Evolutionary conservation across 2,329 filamentous ascomycete genomes (phyloP).

Genomic region (Fusarium fujikuroi): DNA sequence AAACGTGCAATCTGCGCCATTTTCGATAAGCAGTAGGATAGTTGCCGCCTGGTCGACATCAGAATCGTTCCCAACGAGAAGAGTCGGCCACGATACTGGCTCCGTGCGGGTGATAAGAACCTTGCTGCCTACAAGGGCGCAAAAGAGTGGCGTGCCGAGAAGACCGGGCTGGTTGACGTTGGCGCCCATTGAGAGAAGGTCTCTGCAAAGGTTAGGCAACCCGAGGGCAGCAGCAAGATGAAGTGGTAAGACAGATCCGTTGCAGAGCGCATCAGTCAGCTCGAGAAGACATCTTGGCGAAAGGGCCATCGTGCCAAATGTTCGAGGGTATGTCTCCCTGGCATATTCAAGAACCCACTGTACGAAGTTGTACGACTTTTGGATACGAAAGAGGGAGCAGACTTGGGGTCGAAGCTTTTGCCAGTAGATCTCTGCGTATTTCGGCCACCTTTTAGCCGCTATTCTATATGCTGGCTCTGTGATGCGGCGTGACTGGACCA

Average conservation of each 20-base stretch:
- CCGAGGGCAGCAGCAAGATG: slow-evolving; percentile 51
- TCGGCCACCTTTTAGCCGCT: slow-evolving; percentile 45
- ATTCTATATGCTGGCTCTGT: slow-evolving; percentile 40
- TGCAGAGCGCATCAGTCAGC: slow-evolving; percentile 47
- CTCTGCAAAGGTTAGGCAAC: slow-evolving; percentile 44
- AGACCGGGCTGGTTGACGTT: slow-evolving; percentile 36
- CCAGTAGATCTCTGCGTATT: slow-evolving; percentile 46
- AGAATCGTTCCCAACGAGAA: slow-evolving; percentile 25
- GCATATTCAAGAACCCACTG: slow-evolving; percentile 53
- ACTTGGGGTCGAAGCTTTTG: slow-evolving; percentile 40
- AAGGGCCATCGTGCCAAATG: slow-evolving; percentile 34
- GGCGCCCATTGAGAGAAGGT: slow-evolving; percentile 39
- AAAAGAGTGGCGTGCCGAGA: slow-evolving; percentile 49
- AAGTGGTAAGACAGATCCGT: slow-evolving; percentile 45
- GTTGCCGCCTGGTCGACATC: slow-evolving; percentile 29
- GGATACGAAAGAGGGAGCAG: slow-evolving; percentile 43
- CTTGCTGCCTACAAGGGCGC: slow-evolving; percentile 48
- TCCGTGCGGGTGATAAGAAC: slow-evolving; percentile 35
- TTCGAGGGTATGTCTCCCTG: slow-evolving; percentile 44
- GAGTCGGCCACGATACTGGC: slow-evolving; percentile 37
- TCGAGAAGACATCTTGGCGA: slow-evolving; percentile 40
- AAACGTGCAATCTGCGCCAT: slow-evolving; percentile 32
- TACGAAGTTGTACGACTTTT: slow-evolving; percentile 46
- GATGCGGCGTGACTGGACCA: slow-evolving; percentile 37
- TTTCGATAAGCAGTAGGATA: slow-evolving; percentile 39